phyloP scores from a whole-genome alignment of 1,284 basidiomycete species.

The Sutorius eximius region DNA sequence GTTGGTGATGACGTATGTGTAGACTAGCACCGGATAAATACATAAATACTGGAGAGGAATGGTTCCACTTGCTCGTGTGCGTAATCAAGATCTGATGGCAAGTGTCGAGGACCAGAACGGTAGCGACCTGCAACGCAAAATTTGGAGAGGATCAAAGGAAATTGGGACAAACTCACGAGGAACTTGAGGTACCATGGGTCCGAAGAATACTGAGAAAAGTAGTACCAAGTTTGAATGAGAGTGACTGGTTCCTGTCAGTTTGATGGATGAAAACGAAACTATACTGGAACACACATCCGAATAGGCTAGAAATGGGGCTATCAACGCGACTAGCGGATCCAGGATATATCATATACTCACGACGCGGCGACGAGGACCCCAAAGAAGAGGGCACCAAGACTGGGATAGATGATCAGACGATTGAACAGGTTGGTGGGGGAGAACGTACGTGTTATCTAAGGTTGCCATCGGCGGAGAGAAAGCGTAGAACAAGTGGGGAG shows the following conservation, averaged over 20 bases:
- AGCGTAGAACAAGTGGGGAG: not conserved
- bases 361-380: conserved; percentile 48
- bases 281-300: conserved; percentile 44
- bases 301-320: conserved; percentile 37
- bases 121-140: conserved; percentile 39
- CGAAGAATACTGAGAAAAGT: conserved; percentile 48
- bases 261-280: not conserved
- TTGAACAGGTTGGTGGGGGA: not conserved
- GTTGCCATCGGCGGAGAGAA: conserved; percentile 12
- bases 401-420: conserved; percentile 17
- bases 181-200: conserved; percentile 47
- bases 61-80: conserved; percentile 44
- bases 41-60: not conserved
- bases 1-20: conserved; percentile 53
- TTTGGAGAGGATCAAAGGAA: not conserved
- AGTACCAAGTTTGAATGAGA: conserved; percentile 56
- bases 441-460: conserved; percentile 22
- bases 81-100: conserved; percentile 56
- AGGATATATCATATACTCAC: conserved; percentile 31
- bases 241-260: conserved; percentile 42
- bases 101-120: conserved; percentile 51
- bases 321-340: not conserved
- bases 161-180: conserved; percentile 36
- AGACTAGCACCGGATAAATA: conserved; percentile 39
- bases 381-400: conserved; percentile 50